Evolutionary conservation across 192 early-diverging fungal genomes (phyloP).

Genomic region (Entomortierella chlamydospora): DNA sequence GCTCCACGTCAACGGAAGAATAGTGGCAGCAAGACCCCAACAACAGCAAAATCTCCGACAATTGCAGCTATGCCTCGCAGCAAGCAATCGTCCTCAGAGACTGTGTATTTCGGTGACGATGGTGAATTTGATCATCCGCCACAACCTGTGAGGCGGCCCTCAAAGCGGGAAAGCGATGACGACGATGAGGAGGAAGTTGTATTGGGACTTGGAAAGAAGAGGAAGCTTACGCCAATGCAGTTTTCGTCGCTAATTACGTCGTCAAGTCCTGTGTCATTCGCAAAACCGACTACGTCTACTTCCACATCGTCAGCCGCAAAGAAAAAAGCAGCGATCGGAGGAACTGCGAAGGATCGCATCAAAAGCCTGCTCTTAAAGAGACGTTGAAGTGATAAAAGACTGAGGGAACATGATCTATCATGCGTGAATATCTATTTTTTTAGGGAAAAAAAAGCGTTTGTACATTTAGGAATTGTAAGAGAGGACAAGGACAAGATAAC

Average conservation of each 20-base stretch:
- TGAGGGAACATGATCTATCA: too few species aligned
- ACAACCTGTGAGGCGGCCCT: not conserved
- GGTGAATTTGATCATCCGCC: slow-evolving; percentile 2
- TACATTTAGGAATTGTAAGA: too few species aligned
- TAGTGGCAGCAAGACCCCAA: not conserved
- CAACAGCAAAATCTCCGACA: not conserved
- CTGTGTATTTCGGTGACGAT: slow-evolving; percentile 42
- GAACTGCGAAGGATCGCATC: slow-evolving; percentile 45
- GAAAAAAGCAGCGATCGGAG: slow-evolving; percentile 17
- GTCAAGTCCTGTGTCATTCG: not conserved
- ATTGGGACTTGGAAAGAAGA: slow-evolving; percentile 23
- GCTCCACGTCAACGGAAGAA: not conserved
- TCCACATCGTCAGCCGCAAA: slow-evolving; percentile 1
- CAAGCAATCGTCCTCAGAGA: slow-evolving; percentile 23
- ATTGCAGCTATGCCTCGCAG: not conserved
- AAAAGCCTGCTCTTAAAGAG: slow-evolving; percentile 38
- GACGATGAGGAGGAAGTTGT: slow-evolving; percentile 15
- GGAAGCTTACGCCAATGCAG: slow-evolving; percentile 17
- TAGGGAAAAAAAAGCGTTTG: too few species aligned
- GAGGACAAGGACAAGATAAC: too few species aligned
- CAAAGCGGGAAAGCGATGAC: slow-evolving; percentile 13
- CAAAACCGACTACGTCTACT: not conserved
- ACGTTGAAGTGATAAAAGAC: slow-evolving; percentile 21
- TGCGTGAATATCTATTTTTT: too few species aligned
- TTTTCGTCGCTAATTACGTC: slow-evolving; percentile 5